A percentile compares a stretch with the other conserved stretches of the same genome.
These are phyloP conservation scores for Claviceps purpurea DNA, from an alignment of 2,329 filamentous ascomycete species.

Conservation along the genomic window DNA sequence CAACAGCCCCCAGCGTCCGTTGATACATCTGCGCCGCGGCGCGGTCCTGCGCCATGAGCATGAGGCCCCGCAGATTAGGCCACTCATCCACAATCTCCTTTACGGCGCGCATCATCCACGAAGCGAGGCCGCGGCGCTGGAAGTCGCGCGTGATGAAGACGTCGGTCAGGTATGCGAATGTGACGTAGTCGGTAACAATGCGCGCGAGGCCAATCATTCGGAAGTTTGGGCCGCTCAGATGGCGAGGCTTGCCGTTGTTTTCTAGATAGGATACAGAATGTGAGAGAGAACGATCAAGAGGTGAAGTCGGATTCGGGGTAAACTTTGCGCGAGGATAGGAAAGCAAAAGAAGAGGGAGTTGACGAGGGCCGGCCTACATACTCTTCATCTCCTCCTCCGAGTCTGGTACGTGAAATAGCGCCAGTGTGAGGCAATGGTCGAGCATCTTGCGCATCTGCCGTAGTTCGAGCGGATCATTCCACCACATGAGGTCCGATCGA, in stretches of 20 bases:
- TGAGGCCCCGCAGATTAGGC: slow-evolving; percentile 44
- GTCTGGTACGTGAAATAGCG: slow-evolving; percentile 35
- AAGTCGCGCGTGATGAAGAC: slow-evolving; percentile 49
- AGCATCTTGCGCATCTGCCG: slow-evolving; percentile 36
- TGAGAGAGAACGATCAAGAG: neutral
- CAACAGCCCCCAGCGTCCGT: slow-evolving; percentile 30
- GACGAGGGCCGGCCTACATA: slow-evolving; percentile 9
- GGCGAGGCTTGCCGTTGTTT: slow-evolving; percentile 17
- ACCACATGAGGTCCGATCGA: slow-evolving; percentile 44
- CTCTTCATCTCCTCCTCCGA: slow-evolving; percentile 25
- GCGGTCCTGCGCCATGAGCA: slow-evolving; percentile 38
- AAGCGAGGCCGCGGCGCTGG: slow-evolving; percentile 48
- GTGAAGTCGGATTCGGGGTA: neutral
- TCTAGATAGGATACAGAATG: slow-evolving; percentile 10
- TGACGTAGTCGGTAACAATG: slow-evolving; percentile 56
- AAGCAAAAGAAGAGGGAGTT: neutral
- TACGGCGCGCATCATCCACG: slow-evolving; percentile 49
- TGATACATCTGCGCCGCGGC: slow-evolving; percentile 31
- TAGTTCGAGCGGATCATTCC: slow-evolving; percentile 40
- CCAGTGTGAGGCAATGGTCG: slow-evolving; percentile 45
- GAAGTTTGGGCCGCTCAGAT: slow-evolving; percentile 17
- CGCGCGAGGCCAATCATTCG: slow-evolving; percentile 31
- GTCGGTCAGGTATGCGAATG: slow-evolving; percentile 55
- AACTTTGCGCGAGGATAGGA: neutral
- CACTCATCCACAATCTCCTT: slow-evolving; percentile 42